A percentile compares a stretch with the other conserved stretches of the same genome.
Evolutionary conservation across 1,139 yeast species (phyloP).

Genomic region (Hyphopichia burtonii): DNA sequence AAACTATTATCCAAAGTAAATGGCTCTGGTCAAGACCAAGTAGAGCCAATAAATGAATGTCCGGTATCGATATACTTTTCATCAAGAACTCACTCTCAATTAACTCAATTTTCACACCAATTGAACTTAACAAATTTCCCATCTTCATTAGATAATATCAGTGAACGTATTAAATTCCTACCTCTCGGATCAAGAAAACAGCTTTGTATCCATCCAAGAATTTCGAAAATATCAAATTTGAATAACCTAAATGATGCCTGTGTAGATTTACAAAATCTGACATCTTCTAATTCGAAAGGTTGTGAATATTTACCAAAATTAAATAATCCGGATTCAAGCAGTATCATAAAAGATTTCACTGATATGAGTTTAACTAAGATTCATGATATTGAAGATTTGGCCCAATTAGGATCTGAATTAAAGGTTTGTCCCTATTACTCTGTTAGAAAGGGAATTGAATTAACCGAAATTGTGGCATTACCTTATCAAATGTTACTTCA

Average conservation of each 20-base stretch:
- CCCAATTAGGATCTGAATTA: slow-evolving; percentile 53
- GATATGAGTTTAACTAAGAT: slow-evolving; percentile 61
- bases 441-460: slow-evolving; percentile 51
- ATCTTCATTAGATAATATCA: slow-evolving; percentile 48
- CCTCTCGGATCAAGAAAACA: slow-evolving; percentile 86
- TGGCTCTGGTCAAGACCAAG: slow-evolving; percentile 23
- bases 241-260: slow-evolving; percentile 82
- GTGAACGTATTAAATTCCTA: slow-evolving; percentile 52
- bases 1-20: slow-evolving; percentile 32
- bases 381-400: slow-evolving; percentile 83
- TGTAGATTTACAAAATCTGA: slow-evolving; percentile 58
- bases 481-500: slow-evolving; percentile 84
- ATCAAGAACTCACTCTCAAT: slow-evolving; percentile 90
- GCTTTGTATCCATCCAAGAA: slow-evolving; percentile 70
- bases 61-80: slow-evolving; percentile 59
- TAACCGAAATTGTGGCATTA: slow-evolving; percentile 73
- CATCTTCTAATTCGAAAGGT: slow-evolving; percentile 10
- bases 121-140: slow-evolving; percentile 62
- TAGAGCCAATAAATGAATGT: slow-evolving; percentile 34
- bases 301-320: slow-evolving; percentile 55
- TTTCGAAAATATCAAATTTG: slow-evolving; percentile 47
- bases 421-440: slow-evolving; percentile 84
- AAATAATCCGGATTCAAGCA: slow-evolving; percentile 25
- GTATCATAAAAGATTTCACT: slow-evolving; percentile 46
- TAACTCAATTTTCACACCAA: slow-evolving; percentile 79